Conservation (phyloP, 2,329 filamentous ascomycete species). For the Thelonectria discophora region DNA sequence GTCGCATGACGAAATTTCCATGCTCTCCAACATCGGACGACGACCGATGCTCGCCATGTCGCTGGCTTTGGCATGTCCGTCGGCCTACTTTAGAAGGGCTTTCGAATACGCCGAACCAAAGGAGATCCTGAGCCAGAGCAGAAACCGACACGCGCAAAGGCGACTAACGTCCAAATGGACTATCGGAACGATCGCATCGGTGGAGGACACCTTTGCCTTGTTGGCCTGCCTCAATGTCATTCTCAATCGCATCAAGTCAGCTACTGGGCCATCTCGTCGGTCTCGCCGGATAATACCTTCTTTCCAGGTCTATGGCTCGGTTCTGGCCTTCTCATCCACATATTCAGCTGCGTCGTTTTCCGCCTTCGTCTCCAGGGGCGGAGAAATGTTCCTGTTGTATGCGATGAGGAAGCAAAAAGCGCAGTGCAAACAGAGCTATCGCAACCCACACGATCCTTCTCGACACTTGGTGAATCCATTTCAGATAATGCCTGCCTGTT, state of each 20-base stretch:
- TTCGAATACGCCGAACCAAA: conserved; percentile 20
- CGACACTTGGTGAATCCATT: background rate
- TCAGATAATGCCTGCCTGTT: too few relatives aligned
- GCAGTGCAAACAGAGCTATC: background rate
- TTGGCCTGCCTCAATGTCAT: conserved; percentile 2
- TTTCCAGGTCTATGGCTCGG: conserved; percentile 8
- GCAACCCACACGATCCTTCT: background rate
- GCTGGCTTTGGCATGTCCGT: conserved; percentile 15
- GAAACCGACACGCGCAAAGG: background rate
- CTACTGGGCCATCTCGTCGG: conserved; percentile 1
- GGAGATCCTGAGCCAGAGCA: conserved; percentile 5
- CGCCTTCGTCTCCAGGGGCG: conserved; percentile 14
- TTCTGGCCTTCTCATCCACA: background rate
- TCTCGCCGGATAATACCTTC: conserved; percentile 11
- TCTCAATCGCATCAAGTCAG: conserved; percentile 4
- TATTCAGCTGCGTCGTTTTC: conserved; percentile 8
- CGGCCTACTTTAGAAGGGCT: conserved; percentile 17
- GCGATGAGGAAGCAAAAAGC: background rate
- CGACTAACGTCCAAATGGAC: background rate
- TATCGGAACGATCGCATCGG: background rate
- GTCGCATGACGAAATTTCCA: conserved; percentile 15
- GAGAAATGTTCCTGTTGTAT: background rate
- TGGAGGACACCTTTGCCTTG: conserved; percentile 4
- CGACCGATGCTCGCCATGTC: conserved; percentile 9
- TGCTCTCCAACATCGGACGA: conserved; percentile 11